phyloP scores from a whole-genome alignment of 495 filamentous ascomycete species.

The Hypoxylon lienhwacheense region DNA sequence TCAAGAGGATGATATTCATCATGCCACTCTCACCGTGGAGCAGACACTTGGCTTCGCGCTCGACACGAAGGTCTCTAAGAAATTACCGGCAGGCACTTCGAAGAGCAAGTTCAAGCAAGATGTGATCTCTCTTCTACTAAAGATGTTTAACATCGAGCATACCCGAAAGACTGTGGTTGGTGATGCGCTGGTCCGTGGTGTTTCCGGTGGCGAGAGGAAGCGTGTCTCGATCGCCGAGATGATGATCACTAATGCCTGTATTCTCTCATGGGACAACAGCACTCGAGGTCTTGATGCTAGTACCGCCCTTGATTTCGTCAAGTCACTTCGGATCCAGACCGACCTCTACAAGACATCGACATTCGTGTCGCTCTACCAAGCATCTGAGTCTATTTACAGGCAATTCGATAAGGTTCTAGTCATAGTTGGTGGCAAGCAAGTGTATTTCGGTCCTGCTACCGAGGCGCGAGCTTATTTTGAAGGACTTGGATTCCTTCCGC shows the following conservation, averaged over 20 bases:
- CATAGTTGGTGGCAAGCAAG: slow-evolving; percentile 74
- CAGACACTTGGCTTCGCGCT: slow-evolving; percentile 82
- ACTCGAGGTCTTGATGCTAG: slow-evolving; percentile 83
- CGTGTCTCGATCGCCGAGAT: slow-evolving; percentile 72
- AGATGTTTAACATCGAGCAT: slow-evolving; percentile 88
- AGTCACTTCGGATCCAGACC: slow-evolving; percentile 75
- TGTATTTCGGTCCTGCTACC: slow-evolving; percentile 74
- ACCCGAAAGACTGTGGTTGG: slow-evolving; percentile 81
- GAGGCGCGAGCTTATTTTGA: slow-evolving; percentile 81
- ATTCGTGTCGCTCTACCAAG: slow-evolving; percentile 82
- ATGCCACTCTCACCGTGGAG: slow-evolving; percentile 78
- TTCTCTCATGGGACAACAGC: slow-evolving; percentile 81
- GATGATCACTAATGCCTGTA: slow-evolving; percentile 71
- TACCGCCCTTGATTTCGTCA: slow-evolving; percentile 73
- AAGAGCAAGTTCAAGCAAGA: slow-evolving; percentile 70
- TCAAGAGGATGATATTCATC: slow-evolving; percentile 79
- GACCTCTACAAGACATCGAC: slow-evolving; percentile 78
- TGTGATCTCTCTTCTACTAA: slow-evolving; percentile 69
- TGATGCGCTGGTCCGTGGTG: slow-evolving; percentile 75
- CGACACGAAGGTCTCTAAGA: slow-evolving; percentile 77
- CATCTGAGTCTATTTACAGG: slow-evolving; percentile 79
- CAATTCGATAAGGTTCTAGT: slow-evolving; percentile 88
- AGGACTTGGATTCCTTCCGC: slow-evolving; percentile 73
- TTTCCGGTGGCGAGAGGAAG: slow-evolving; percentile 85
- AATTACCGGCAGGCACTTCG: slow-evolving; percentile 65